Conservation (phyloP, 768 basidiomycete genomes). For the Amanita thiersii region DNA sequence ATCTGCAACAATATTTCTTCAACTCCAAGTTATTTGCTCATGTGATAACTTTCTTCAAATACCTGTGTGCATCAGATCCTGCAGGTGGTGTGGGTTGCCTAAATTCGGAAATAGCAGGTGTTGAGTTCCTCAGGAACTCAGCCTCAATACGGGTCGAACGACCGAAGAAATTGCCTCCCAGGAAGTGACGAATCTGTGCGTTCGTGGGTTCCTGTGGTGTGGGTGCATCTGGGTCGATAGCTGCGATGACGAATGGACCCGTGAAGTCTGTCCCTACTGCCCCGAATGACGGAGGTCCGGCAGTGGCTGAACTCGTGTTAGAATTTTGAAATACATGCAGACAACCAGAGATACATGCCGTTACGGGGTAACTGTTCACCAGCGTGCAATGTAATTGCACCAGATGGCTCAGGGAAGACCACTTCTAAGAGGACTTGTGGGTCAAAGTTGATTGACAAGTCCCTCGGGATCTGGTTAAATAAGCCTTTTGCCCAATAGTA, state of each 20-base stretch:
- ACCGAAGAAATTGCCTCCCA: constrained; percentile 31
- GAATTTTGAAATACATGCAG: neutral
- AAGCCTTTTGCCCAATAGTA: neutral
- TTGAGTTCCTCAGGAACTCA: constrained; percentile 24
- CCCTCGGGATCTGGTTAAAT: neutral
- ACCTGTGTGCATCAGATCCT: constrained; percentile 36
- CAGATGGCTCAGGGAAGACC: neutral
- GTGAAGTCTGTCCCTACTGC: constrained; percentile 15
- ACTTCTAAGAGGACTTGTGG: neutral
- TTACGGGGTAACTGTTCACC: neutral
- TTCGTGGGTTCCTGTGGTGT: constrained; percentile 34
- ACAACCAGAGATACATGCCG: too few relatives aligned
- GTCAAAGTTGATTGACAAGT: neutral
- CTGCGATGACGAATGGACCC: constrained; percentile 39
- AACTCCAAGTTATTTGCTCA: constrained; percentile 3
- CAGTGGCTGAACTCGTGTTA: constrained; percentile 22
- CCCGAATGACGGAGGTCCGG: constrained; percentile 25
- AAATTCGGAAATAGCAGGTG: constrained; percentile 31
- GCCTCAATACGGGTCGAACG: too few relatives aligned
- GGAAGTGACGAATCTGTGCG: constrained; percentile 41
- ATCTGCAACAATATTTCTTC: constrained; percentile 22
- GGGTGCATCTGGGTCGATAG: constrained; percentile 43
- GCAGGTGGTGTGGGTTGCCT: constrained; percentile 34
- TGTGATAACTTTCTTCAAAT: neutral
- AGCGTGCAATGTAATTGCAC: neutral